Base-by-base conservation (phyloP, 371 early-diverging fungal genomes). In the Lichtheimia hyalospora region DNA sequence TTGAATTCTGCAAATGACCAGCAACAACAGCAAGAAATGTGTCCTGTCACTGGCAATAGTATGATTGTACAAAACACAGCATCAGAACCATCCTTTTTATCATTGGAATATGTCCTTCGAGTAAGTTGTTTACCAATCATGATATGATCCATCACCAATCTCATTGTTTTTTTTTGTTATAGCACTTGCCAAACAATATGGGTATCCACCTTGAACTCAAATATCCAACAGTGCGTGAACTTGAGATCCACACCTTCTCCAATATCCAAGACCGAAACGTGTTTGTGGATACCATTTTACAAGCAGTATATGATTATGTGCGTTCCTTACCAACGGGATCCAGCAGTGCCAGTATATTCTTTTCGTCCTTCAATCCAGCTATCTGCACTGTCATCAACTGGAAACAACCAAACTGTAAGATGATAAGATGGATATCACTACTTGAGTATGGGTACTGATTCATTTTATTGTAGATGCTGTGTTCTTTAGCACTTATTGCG, bases 351-450 rank as follows among this genome's bases (percentile, higher is more conserved):
- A 69, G 69, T 53, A 61, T 79, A 18, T 76, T 97, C 70, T 95
- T 96, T 68, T 89, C 90, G 12, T 93, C 93, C 0, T 92, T 93
- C 75, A 93, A 93, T 69, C 93, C 96, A 14, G 75, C 85, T 15
- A 88, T 95, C 6, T 97, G 98, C 76, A 91, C 91, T 41, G 90
- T 93, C 5, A 73, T 96, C 50, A 97, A 93, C 73, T 96, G 96
- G 97, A 97, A 97, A 73, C 98, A 97, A 67, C 96, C 97, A 39
- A 96, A 96, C 70, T 97, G 86, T 90, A 75, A 73, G 87, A 25
- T 79, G 18, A 41, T n/a, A 25, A 2, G 16, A n/a, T n/a, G n/a
- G n/a, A 23, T 15, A 42, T 16, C 15, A n/a, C 2, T 6, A 12
- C 49, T 18, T 27, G 23, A 14, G 10, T 39, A 18, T 14, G 23